Percentiles rank a stretch among this genome's conserved stretches.
These are phyloP conservation scores for Schoenoplectus tabernaemontani DNA, from an alignment of 202 grass and related monocot genomes.

Conservation along the genomic window DNA sequence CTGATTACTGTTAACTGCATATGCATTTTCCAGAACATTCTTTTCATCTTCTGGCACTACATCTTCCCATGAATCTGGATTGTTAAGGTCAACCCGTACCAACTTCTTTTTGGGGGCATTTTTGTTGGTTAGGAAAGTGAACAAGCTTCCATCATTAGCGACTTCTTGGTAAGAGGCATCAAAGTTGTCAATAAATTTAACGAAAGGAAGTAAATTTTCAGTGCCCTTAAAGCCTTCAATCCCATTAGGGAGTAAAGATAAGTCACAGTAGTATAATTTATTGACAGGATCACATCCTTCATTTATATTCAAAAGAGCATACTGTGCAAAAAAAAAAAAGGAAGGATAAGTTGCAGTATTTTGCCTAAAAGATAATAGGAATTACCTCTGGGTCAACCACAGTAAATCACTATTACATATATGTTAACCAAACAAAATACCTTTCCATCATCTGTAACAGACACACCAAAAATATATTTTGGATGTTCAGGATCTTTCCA, in stretches of 20 bases:
- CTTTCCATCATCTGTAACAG: slow-evolving; percentile 86
- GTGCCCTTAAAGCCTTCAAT: slow-evolving; percentile 55
- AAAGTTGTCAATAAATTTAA: slow-evolving; percentile 85
- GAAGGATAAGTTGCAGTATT: background rate
- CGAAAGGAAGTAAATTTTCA: slow-evolving; percentile 61
- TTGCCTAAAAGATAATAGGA: background rate
- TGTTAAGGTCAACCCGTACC: slow-evolving; percentile 58
- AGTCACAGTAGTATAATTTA: slow-evolving; percentile 78
- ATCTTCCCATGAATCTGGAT: slow-evolving; percentile 55
- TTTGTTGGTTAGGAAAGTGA: slow-evolving; percentile 91
- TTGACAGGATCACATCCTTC: slow-evolving; percentile 87
- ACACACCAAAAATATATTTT: slow-evolving; percentile 44
- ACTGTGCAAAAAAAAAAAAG: slow-evolving; percentile 44
- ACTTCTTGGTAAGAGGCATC: slow-evolving; percentile 63
- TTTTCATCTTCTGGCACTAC: slow-evolving; percentile 75
- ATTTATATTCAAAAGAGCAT: slow-evolving; percentile 47
- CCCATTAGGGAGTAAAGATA: slow-evolving; percentile 54
- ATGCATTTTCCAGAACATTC: slow-evolving; percentile 62
- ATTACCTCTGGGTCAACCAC: background rate
- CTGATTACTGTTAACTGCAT: slow-evolving; percentile 55
- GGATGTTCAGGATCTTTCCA: slow-evolving; percentile 92
- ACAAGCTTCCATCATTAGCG: slow-evolving; percentile 65
- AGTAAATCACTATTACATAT: background rate
- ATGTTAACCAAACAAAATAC: slow-evolving; percentile 20
- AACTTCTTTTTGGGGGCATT: slow-evolving; percentile 74